These are phyloP conservation scores for Coniosporium tulheliwenetii DNA, from an alignment of 2,329 filamentous ascomycete species.

Conservation along the genomic window DNA sequence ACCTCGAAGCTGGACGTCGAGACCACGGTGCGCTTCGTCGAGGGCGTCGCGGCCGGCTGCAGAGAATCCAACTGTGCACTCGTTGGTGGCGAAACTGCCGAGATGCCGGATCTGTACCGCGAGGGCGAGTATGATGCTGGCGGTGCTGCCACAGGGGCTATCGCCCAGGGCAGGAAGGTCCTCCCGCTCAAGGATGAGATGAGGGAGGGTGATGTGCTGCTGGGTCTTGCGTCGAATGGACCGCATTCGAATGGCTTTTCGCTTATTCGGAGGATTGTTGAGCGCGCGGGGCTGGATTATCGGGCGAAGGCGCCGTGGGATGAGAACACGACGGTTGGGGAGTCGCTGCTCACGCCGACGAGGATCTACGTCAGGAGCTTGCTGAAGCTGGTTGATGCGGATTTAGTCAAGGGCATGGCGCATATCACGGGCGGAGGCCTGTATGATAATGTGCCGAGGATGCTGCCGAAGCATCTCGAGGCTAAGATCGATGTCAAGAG, in stretches of 20 bases:
- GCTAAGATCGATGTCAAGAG: constrained; percentile 64
- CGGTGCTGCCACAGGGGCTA: constrained; percentile 76
- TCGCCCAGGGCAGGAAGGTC: constrained; percentile 46
- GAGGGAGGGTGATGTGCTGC: constrained; percentile 65
- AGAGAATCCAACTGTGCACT: constrained; percentile 72
- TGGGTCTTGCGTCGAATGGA: constrained; percentile 74
- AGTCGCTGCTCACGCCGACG: constrained; percentile 73
- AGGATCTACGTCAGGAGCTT: constrained; percentile 83
- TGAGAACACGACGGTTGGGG: constrained; percentile 44
- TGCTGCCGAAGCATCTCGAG: constrained; percentile 64
- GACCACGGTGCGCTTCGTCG: constrained; percentile 70
- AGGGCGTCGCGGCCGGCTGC: constrained; percentile 81
- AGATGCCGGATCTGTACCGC: constrained; percentile 93
- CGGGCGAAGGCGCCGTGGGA: constrained; percentile 65
- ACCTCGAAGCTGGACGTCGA: constrained; percentile 74
- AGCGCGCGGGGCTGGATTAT: constrained; percentile 56
- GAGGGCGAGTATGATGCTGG: constrained; percentile 85
- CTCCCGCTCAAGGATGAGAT: constrained; percentile 66
- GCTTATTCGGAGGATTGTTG: constrained; percentile 79
- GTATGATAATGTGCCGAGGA: constrained; percentile 84
- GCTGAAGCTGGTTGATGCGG: constrained; percentile 45
- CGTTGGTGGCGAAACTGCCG: constrained; percentile 93
- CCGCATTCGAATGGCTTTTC: constrained; percentile 97
- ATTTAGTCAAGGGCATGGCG: constrained; percentile 75
- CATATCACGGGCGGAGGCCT: constrained; percentile 96